Conservation (phyloP, 2,329 filamentous ascomycete species). For the Pseudogymnoascus sp. region DNA sequence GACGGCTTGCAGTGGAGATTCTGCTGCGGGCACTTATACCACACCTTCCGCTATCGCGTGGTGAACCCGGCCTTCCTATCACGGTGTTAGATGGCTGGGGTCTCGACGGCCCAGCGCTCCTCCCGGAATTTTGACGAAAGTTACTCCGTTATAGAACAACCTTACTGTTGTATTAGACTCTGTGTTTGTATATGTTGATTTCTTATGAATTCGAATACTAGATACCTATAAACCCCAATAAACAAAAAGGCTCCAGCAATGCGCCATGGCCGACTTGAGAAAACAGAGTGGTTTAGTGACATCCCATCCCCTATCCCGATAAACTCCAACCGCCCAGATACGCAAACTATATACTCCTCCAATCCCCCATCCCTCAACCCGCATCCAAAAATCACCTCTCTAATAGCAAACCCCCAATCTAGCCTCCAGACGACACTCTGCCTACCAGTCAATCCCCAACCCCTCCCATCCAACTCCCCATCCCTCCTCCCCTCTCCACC, state of each 20-base stretch:
- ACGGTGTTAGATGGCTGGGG: background rate
- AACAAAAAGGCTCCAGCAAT: background rate
- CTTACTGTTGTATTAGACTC: background rate
- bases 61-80: background rate
- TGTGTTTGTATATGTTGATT: background rate
- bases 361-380: background rate
- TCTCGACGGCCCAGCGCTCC: background rate
- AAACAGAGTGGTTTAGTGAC: background rate
- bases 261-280: background rate
- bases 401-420: background rate
- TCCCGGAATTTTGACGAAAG: background rate
- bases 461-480: constrained; percentile 10
- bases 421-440: background rate
- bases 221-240: background rate
- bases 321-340: background rate
- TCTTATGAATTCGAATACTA: background rate
- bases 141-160: background rate
- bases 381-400: background rate
- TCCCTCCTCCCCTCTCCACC: constrained; percentile 12
- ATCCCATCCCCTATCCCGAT: background rate
- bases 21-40: background rate
- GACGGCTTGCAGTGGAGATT: background rate
- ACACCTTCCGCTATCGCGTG: background rate
- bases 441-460: constrained; percentile 7
- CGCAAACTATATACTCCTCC: background rate